Conservation (phyloP, 2,329 filamentous ascomycete species). For the Thielaviopsis euricoi region DNA sequence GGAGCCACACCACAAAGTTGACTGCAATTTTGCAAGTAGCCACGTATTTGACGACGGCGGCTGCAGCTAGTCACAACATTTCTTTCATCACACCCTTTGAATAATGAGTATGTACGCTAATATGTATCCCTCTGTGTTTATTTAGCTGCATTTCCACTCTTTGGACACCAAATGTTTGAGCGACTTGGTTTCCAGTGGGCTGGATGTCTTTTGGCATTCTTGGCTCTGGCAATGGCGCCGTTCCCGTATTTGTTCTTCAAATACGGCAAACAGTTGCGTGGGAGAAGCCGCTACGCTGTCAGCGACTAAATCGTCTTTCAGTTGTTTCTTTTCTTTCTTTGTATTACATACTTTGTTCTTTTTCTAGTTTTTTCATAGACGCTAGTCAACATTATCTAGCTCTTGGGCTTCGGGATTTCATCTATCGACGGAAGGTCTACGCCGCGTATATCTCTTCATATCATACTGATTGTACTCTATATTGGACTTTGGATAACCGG, state of each 20-base stretch:
- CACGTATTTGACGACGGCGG: neutral
- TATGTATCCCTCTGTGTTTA: neutral
- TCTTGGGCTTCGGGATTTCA: neutral
- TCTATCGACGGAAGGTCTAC: neutral
- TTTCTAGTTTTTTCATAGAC: neutral
- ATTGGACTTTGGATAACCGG: neutral
- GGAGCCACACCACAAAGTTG: neutral
- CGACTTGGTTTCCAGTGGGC: constrained; percentile 56
- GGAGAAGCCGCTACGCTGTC: constrained; percentile 35
- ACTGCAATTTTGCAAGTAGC: neutral
- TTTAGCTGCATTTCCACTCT: constrained; percentile 56
- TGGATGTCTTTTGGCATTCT: constrained; percentile 41
- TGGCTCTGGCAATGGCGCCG: constrained; percentile 44
- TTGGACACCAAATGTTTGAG: constrained; percentile 57
- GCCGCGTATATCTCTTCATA: neutral
- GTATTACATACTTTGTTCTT: neutral
- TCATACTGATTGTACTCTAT: neutral
- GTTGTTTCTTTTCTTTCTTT: neutral
- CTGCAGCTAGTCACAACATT: neutral
- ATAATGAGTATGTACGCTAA: neutral
- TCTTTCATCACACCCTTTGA: neutral
- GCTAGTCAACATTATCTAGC: neutral
- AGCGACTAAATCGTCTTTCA: neutral
- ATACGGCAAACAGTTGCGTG: constrained; percentile 40
- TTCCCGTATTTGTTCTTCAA: constrained; percentile 48